Base-by-base conservation (phyloP, 2,329 filamentous ascomycete genomes). In the Pezicula radicicola region DNA sequence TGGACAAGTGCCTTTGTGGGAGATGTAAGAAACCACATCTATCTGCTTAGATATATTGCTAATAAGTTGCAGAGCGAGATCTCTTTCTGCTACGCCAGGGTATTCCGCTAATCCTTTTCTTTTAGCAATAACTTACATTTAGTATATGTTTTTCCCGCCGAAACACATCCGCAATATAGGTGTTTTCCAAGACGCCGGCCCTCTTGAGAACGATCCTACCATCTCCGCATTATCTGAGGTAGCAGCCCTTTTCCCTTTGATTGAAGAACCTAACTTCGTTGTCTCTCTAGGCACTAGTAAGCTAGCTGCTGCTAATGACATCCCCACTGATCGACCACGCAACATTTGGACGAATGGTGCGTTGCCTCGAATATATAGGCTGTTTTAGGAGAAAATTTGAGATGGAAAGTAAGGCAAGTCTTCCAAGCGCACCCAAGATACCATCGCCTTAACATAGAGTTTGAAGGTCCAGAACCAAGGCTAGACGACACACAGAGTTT, bases 211-310 rank as follows among this genome's bases (percentile, higher is more conserved):
- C 25, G 46, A 57, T 36, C 55, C 49, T 3, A 36, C 48, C 2
- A 52, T 49, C 28, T 39, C 49, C 10, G 51, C 49, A 9, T 46
- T 56, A 19, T 36, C 30, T 40, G 54, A 61, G 45, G 49, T 51
- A 25, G 44, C 45, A 18, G 40, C 51, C 15, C 49, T 61, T 30
- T 61, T 50, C 30, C 57, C 53, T 36, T n/a, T 33, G 12, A 46
- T 47, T 35, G 30, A 49, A 44, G 47, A 56, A 45, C 50, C 56
- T 25, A 51, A 52, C 25, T 44, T 58, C 39, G 42, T 60, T 15
- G 47, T 62, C 15, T 60, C 54, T 15, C 43, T 61, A 16, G 57
- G 53, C 5, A 60, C 54, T 4, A 56, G 58, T 28, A 47, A 49
- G n/a, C 28, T 9, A 36, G 15, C 44, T 19, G 46, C 40, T n/a